Percentiles rank a stretch among this genome's conserved stretches.
These are phyloP conservation scores for Lophium mytilinum DNA, from an alignment of 495 filamentous ascomycete species.

Conservation along the genomic window DNA sequence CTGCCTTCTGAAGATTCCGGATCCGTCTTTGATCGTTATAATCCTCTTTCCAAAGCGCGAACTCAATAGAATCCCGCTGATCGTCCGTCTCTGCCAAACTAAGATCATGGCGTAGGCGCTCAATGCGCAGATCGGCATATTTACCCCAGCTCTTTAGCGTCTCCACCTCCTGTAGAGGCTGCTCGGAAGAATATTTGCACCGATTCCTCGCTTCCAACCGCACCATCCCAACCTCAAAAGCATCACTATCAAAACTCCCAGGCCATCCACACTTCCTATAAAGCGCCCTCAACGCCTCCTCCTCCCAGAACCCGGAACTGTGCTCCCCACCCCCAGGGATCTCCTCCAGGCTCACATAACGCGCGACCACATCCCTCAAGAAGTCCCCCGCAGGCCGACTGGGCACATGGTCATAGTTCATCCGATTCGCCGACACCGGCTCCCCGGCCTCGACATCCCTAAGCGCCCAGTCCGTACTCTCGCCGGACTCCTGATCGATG, in stretches of 20 bases:
- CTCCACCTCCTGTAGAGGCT: not conserved
- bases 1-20: not conserved
- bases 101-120: not conserved
- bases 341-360: not conserved
- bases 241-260: not conserved
- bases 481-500: slow-evolving; percentile 6
- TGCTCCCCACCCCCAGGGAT: not conserved
- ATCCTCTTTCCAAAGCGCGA: not conserved
- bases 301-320: not conserved
- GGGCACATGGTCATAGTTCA: slow-evolving; percentile 14
- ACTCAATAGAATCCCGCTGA: not conserved
- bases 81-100: not conserved
- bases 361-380: slow-evolving; percentile 15
- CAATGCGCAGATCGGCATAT: not conserved
- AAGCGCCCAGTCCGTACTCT: slow-evolving; percentile 8
- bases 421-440: not conserved
- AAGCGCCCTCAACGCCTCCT: not conserved
- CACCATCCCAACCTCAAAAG: not conserved
- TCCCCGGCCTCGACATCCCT: not conserved
- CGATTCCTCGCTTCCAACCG: not conserved
- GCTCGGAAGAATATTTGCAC: not conserved
- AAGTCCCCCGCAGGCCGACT: slow-evolving; percentile 17
- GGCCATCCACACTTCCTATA: not conserved
- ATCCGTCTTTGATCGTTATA: not conserved
- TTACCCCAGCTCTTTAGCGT: not conserved